Conservation (phyloP, 352 stramenopile genomes). For the Stramenopiles sp. region DNA sequence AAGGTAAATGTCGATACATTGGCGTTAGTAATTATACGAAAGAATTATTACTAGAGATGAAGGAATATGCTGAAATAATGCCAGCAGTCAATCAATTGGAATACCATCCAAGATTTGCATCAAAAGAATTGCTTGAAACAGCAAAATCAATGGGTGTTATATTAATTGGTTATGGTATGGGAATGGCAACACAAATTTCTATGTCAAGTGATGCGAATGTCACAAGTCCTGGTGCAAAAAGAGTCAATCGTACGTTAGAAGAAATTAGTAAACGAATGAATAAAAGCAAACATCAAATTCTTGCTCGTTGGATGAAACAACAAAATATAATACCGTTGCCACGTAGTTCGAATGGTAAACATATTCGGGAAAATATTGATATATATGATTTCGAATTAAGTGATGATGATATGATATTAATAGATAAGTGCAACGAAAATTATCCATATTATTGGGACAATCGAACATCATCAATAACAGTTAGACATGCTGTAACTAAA, state of each 20-base stretch:
- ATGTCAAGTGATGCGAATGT: constrained; percentile 11
- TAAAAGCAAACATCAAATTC: constrained; percentile 33
- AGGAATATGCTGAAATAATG: constrained; percentile 27
- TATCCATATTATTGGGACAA: constrained; percentile 42
- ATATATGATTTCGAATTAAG: constrained; percentile 33
- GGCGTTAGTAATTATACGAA: constrained; percentile 43
- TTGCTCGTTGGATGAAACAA: constrained; percentile 41
- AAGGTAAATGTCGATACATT: constrained; percentile 20
- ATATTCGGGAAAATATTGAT: constrained; percentile 37
- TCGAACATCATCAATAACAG: constrained; percentile 19
- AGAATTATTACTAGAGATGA: constrained; percentile 25
- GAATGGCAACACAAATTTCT: constrained; percentile 27
- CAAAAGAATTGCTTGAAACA: constrained; percentile 31
- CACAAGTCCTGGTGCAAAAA: constrained; percentile 17
- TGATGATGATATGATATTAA: constrained; percentile 32
- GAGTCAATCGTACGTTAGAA: constrained; percentile 19
- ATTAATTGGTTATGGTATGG: constrained; percentile 35
- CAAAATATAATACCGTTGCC: constrained; percentile 31
- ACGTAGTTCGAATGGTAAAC: constrained; percentile 26
- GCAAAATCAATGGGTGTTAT: constrained; percentile 28
- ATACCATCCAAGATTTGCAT: constrained; percentile 36
- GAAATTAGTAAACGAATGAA: constrained; percentile 21
- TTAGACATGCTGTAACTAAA: background rate
- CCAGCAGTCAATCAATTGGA: constrained; percentile 46
- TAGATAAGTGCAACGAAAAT: constrained; percentile 41